Evolutionary conservation across 768 basidiomycete genomes (phyloP).

Genomic region (Lentinula detonsa): DNA sequence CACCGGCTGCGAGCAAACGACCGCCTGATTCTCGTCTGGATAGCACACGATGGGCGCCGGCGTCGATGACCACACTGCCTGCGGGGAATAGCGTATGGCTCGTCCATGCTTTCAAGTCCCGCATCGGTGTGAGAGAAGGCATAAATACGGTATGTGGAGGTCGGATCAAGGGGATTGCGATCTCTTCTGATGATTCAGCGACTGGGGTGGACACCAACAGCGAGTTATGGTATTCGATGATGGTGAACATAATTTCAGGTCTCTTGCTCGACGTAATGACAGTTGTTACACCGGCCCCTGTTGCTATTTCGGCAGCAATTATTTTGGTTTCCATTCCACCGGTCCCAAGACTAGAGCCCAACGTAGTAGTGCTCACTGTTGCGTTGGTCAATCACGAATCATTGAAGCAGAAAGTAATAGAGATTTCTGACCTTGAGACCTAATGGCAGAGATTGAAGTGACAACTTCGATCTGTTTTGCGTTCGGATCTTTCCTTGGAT

Average conservation of each 20-base stretch:
- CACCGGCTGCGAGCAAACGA: constrained; percentile 86
- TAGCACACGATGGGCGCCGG: constrained; percentile 84
- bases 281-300: constrained; percentile 89
- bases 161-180: constrained; percentile 23
- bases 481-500: constrained; percentile 84
- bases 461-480: constrained; percentile 82
- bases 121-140: constrained; percentile 62
- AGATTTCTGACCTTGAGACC: constrained; percentile 58
- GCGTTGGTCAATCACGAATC: background rate
- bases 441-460: constrained; percentile 74
- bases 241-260: constrained; percentile 67
- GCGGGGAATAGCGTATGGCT: constrained; percentile 90
- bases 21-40: constrained; percentile 85
- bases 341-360: constrained; percentile 91
- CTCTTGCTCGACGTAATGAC: constrained; percentile 82
- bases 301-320: constrained; percentile 96
- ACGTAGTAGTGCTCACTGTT: constrained; percentile 84
- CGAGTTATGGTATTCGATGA: constrained; percentile 72
- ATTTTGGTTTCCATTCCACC: constrained; percentile 99
- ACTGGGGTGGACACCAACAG: constrained; percentile 26
- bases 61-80: constrained; percentile 83
- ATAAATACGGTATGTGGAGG: constrained; percentile 90
- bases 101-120: constrained; percentile 94
- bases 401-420: background rate
- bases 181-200: constrained; percentile 8